Percentiles rank a stretch among this genome's conserved stretches.
Conservation (phyloP, 805 yeast genomes). For the Wickerhamomyces rabaulensis region DNA sequence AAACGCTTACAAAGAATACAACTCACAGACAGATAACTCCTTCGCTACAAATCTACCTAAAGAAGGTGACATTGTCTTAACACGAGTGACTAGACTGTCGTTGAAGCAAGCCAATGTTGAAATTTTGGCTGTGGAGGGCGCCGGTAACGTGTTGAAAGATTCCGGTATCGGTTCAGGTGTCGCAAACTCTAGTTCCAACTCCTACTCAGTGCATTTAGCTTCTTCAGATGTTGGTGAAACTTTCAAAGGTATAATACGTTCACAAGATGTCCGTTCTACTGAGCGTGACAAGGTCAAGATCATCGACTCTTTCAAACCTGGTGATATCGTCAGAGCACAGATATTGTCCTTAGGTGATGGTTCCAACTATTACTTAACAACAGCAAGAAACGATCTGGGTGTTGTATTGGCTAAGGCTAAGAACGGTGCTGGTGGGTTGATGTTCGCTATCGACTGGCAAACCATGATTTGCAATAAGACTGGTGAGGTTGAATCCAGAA, state of each 20-base stretch:
- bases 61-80: slow-evolving; percentile 80
- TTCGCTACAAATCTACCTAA: slow-evolving; percentile 59
- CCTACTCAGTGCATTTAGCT: slow-evolving; percentile 37
- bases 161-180: slow-evolving; percentile 64
- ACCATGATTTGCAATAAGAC: slow-evolving; percentile 78
- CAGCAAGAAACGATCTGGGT: slow-evolving; percentile 89
- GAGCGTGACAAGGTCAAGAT: slow-evolving; percentile 85
- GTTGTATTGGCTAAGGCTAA: slow-evolving; percentile 78
- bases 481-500: slow-evolving; percentile 73
- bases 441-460: slow-evolving; percentile 95
- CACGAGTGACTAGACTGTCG: slow-evolving; percentile 63
- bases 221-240: slow-evolving; percentile 79
- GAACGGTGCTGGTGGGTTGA: slow-evolving; percentile 63
- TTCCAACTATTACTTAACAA: slow-evolving; percentile 78
- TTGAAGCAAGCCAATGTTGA: slow-evolving; percentile 73
- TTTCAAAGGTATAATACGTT: slow-evolving; percentile 78
- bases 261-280: slow-evolving; percentile 86
- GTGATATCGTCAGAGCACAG: slow-evolving; percentile 84
- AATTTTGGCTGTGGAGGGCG: slow-evolving; percentile 62
- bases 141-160: slow-evolving; percentile 52
- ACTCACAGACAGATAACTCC: slow-evolving; percentile 2
- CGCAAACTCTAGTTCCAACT: slow-evolving; percentile 34
- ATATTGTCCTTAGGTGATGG: slow-evolving; percentile 91
- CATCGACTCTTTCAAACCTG: slow-evolving; percentile 78
- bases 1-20: slow-evolving; percentile 8